These are phyloP conservation scores for Vitis labrusca DNA, from an alignment of 164 flowering plant genomes.

Conservation along the genomic window DNA sequence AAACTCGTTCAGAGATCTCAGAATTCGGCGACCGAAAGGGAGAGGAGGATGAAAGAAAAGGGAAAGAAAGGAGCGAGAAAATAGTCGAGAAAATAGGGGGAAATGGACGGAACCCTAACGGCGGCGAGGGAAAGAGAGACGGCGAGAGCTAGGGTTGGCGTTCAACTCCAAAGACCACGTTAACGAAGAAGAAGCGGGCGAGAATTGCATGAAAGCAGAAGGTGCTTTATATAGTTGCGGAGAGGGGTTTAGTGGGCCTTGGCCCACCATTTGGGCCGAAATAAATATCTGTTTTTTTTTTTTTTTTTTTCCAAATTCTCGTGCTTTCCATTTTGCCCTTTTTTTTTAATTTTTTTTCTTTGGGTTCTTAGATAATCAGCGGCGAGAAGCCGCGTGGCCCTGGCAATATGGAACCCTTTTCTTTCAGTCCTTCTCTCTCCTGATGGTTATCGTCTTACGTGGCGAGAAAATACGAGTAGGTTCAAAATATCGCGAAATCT, in stretches of 20 bases:
- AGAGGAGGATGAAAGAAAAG: background rate
- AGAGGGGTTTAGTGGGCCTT: background rate
- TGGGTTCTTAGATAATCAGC: slow-evolving; percentile 22
- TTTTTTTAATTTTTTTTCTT: background rate
- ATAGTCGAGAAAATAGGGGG: background rate
- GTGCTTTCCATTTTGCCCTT: background rate
- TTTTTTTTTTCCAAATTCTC: background rate
- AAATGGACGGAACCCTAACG: slow-evolving; percentile 19
- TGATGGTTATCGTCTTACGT: background rate
- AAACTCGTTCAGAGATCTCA: background rate
- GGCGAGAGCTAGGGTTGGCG: slow-evolving; percentile 5
- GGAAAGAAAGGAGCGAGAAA: background rate
- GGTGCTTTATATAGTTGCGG: slow-evolving; percentile 50
- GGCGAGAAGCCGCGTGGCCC: slow-evolving; percentile 63
- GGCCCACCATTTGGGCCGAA: slow-evolving; percentile 12
- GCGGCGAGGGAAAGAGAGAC: slow-evolving; percentile 1
- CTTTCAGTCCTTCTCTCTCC: background rate
- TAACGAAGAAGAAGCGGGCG: slow-evolving; percentile 37
- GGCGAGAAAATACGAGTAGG: background rate
- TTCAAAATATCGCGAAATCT: background rate
- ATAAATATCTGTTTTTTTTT: slow-evolving; percentile 1
- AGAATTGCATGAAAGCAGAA: slow-evolving; percentile 62
- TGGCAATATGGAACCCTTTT: background rate
- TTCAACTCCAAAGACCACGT: slow-evolving; percentile 4
- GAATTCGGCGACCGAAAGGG: background rate